These are phyloP conservation scores for Sugiyamaella smithiae DNA, from an alignment of 805 yeast species.

Conservation along the genomic window DNA sequence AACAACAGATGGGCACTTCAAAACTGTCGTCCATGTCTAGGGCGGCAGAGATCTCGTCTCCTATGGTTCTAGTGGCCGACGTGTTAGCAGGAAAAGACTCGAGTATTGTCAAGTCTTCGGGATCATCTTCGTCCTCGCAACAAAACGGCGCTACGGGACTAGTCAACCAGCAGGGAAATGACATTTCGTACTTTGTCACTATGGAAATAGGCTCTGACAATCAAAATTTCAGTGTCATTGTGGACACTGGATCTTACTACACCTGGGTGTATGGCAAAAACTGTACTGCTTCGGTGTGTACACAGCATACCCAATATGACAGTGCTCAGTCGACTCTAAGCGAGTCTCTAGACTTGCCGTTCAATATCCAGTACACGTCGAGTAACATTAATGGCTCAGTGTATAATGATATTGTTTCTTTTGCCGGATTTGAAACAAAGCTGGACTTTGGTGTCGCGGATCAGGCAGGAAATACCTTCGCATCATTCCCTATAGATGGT, in stretches of 20 bases:
- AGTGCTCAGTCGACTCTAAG: slow-evolving; percentile 18
- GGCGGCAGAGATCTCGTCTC: not conserved
- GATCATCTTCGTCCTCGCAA: not conserved
- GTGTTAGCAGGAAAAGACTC: slow-evolving; percentile 9
- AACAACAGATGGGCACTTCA: slow-evolving; percentile 5
- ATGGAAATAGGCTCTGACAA: slow-evolving; percentile 25
- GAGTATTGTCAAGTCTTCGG: not conserved
- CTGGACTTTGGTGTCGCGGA: slow-evolving; percentile 53
- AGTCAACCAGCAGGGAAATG: slow-evolving; percentile 28
- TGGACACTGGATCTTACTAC: slow-evolving; percentile 66
- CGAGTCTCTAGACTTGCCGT: slow-evolving; percentile 31
- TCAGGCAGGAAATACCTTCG: slow-evolving; percentile 52
- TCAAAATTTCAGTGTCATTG: slow-evolving; percentile 47
- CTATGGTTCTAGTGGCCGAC: slow-evolving; percentile 20
- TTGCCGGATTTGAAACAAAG: slow-evolving; percentile 38
- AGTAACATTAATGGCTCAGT: slow-evolving; percentile 53
- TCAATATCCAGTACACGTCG: slow-evolving; percentile 51
- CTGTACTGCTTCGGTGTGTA: slow-evolving; percentile 49
- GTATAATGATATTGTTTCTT: slow-evolving; percentile 38
- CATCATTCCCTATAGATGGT: slow-evolving; percentile 54
- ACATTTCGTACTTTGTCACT: slow-evolving; percentile 30
- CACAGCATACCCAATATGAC: slow-evolving; percentile 26
- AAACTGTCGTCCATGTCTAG: not conserved
- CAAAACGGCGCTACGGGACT: slow-evolving; percentile 14
- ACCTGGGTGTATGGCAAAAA: slow-evolving; percentile 58